phyloP scores from a whole-genome alignment of 805 yeast genomes.

The Yamadazyma ubonensis region DNA sequence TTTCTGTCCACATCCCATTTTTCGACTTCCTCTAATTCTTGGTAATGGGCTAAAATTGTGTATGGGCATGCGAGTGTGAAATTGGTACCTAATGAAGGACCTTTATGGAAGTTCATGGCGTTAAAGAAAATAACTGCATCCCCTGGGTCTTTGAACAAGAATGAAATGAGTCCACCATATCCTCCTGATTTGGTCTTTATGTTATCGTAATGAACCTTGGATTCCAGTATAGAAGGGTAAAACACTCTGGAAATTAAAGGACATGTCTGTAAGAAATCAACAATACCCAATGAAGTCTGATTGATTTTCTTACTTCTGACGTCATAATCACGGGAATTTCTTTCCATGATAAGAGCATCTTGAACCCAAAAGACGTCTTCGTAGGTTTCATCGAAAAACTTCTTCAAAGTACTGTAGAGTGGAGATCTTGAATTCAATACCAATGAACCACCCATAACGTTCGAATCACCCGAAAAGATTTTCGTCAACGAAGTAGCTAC shows the following conservation, averaged over 20 bases:
- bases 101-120: slow-evolving; percentile 68
- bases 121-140: slow-evolving; percentile 77
- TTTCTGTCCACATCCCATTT: slow-evolving; percentile 81
- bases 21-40: slow-evolving; percentile 74
- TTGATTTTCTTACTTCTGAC: slow-evolving; percentile 59
- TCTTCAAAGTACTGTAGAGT: slow-evolving; percentile 49
- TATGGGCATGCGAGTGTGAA: slow-evolving; percentile 90
- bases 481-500: slow-evolving; percentile 87
- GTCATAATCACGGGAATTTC: slow-evolving; percentile 89
- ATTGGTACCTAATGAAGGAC: slow-evolving; percentile 89
- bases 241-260: slow-evolving; percentile 61
- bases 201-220: slow-evolving; percentile 67
- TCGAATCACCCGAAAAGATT: slow-evolving; percentile 90
- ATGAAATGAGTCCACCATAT: slow-evolving; percentile 82
- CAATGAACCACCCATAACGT: slow-evolving; percentile 92
- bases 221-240: slow-evolving; percentile 63
- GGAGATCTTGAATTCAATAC: slow-evolving; percentile 69
- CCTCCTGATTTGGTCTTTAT: slow-evolving; percentile 73
- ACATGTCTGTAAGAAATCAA: slow-evolving; percentile 49
- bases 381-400: slow-evolving; percentile 50
- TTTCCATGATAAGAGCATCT: slow-evolving; percentile 87
- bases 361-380: slow-evolving; percentile 87
- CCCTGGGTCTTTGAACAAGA: slow-evolving; percentile 61
- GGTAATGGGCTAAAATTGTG: slow-evolving; percentile 80
- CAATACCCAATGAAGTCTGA: slow-evolving; percentile 52